These are phyloP conservation scores for Daldinia eschscholtzii DNA, from an alignment of 2,329 filamentous ascomycete genomes.

Conservation along the genomic window DNA sequence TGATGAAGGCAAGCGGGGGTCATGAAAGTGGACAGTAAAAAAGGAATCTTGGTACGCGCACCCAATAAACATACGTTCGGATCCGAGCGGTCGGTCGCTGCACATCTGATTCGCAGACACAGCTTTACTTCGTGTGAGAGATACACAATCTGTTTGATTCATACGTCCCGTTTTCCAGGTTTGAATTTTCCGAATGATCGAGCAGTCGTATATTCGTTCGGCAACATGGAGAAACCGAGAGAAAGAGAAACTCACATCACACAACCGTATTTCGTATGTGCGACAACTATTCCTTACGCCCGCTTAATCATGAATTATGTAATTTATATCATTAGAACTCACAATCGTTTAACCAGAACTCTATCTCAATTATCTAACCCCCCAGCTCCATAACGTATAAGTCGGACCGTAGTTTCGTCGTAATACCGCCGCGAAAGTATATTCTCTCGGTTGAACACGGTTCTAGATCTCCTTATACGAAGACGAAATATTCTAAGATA, in stretches of 20 bases:
- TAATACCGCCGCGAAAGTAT: slow-evolving; percentile 10
- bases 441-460: not conserved
- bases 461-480: not conserved
- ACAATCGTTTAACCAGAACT: slow-evolving; percentile 12
- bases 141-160: slow-evolving; percentile 40
- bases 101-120: slow-evolving; percentile 43
- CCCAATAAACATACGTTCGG: slow-evolving; percentile 41
- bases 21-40: slow-evolving; percentile 35
- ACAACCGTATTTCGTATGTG: slow-evolving; percentile 32
- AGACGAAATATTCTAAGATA: slow-evolving; percentile 1
- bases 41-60: slow-evolving; percentile 42
- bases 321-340: not conserved
- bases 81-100: slow-evolving; percentile 44
- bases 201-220: slow-evolving; percentile 33
- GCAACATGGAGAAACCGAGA: slow-evolving; percentile 28
- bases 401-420: slow-evolving; percentile 16
- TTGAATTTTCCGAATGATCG: slow-evolving; percentile 43
- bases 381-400: not conserved
- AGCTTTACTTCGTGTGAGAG: slow-evolving; percentile 32
- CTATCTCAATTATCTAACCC: slow-evolving; percentile 21
- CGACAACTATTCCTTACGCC: slow-evolving; percentile 20
- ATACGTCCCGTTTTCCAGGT: slow-evolving; percentile 38
- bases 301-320: slow-evolving; percentile 20
- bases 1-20: slow-evolving; percentile 37
- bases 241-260: slow-evolving; percentile 23